Percentiles rank a stretch among this genome's conserved stretches.
Evolutionary conservation across 129 eudicot genomes (phyloP).

Genomic region (Arctium minus): DNA sequence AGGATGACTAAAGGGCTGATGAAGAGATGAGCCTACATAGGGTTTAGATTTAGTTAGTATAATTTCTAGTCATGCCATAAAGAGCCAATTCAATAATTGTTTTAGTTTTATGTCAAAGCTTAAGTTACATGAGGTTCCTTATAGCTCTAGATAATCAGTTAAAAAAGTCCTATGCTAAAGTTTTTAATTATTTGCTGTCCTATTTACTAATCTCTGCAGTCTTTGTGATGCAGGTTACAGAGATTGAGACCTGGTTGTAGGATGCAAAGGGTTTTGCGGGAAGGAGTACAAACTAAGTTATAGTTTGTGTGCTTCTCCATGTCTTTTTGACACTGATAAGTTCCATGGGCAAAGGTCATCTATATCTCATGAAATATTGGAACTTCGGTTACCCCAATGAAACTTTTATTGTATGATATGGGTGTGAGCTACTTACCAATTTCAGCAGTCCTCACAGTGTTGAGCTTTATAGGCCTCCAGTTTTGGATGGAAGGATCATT

Average conservation of each 20-base stretch:
- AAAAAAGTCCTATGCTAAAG: background rate
- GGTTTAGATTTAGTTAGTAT: too few species aligned
- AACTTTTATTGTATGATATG: slow-evolving; percentile 43
- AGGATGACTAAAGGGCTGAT: background rate
- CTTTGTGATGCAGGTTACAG: slow-evolving; percentile 24
- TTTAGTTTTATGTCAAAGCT: background rate
- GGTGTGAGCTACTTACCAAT: slow-evolving; percentile 58
- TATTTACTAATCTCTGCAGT: too few species aligned
- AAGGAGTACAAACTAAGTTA: slow-evolving; percentile 20
- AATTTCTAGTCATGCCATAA: too few species aligned
- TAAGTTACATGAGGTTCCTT: background rate
- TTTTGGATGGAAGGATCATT: slow-evolving; percentile 59
- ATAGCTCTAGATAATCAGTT: background rate
- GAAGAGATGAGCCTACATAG: too few species aligned
- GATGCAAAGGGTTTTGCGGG: slow-evolving; percentile 13
- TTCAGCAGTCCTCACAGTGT: slow-evolving; percentile 59
- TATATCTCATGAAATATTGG: slow-evolving; percentile 56
- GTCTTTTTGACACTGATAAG: background rate
- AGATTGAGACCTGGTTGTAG: background rate
- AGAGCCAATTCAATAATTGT: background rate
- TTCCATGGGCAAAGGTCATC: slow-evolving; percentile 40
- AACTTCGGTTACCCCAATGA: slow-evolving; percentile 27
- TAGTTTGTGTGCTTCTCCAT: slow-evolving; percentile 15
- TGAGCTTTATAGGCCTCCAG: slow-evolving; percentile 70
- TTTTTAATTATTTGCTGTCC: background rate